A percentile compares a stretch with the other conserved stretches of the same genome.
These are phyloP conservation scores for Trichophyton schoenleinii DNA, from an alignment of 2,329 filamentous ascomycete genomes.

Conservation along the genomic window DNA sequence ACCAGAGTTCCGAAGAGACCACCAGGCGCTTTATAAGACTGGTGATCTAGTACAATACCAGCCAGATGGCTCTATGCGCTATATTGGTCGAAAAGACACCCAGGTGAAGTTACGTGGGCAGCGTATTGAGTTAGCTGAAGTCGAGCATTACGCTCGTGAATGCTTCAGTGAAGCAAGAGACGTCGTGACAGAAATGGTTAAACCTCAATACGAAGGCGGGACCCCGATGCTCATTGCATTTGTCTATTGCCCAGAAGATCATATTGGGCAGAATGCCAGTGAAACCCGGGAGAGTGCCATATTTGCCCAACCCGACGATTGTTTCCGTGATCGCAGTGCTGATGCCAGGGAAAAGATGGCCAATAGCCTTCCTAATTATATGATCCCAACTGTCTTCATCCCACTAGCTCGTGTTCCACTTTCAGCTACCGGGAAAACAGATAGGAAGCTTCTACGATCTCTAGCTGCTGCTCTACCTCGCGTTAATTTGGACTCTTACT, in stretches of 20 bases:
- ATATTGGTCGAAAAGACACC: conserved; percentile 18
- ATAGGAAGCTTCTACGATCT: conserved; percentile 21
- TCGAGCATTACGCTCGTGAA: conserved; percentile 52
- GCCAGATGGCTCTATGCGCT: conserved; percentile 16
- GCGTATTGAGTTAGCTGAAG: conserved; percentile 71
- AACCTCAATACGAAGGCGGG: conserved; percentile 1
- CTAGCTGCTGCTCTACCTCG: conserved; percentile 15
- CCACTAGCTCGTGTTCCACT: neutral
- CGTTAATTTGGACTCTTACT: conserved; percentile 10
- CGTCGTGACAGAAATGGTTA: conserved; percentile 7
- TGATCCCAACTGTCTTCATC: conserved; percentile 7
- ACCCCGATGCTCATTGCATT: conserved; percentile 5
- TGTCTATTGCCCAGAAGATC: neutral
- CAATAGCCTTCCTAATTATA: neutral
- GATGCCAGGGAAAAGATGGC: neutral
- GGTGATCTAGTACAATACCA: conserved; percentile 18
- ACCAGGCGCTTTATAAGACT: conserved; percentile 15
- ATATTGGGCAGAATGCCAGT: neutral
- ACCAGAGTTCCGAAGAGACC: neutral
- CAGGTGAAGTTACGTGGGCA: conserved; percentile 81
- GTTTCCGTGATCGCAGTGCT: neutral
- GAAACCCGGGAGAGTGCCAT: neutral
- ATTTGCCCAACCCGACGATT: neutral
- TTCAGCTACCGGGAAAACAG: conserved; percentile 28
- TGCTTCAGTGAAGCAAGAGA: conserved; percentile 4